phyloP scores from a whole-genome alignment of 495 filamentous ascomycete species.

The Diplogelasinospora grovesii region DNA sequence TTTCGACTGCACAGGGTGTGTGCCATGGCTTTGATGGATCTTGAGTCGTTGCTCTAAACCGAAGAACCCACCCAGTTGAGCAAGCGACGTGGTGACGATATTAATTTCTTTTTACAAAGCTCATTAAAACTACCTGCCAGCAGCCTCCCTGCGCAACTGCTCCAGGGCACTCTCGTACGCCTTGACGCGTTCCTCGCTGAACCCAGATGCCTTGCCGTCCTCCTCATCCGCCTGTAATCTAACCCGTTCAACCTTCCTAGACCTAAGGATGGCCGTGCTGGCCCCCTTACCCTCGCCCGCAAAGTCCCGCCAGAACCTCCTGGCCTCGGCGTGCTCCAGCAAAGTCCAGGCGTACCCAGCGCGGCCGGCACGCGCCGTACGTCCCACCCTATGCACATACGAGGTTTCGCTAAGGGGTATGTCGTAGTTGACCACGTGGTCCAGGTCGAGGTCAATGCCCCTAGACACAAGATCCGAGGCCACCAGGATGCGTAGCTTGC shows the following conservation, averaged over 20 bases:
- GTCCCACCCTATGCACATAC: conserved; percentile 89
- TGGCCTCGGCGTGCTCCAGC: conserved; percentile 65
- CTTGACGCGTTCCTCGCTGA: conserved; percentile 45
- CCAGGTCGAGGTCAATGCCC: conserved; percentile 80
- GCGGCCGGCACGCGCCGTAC: conserved; percentile 79
- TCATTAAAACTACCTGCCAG: no score
- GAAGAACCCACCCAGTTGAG: no score
- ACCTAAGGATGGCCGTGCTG: conserved; percentile 15
- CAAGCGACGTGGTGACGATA: no score
- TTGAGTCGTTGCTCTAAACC: no score
- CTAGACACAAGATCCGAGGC: conserved; percentile 89
- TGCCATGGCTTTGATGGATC: no score
- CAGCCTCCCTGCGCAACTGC: conserved; percentile 42
- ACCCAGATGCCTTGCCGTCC: conserved; percentile 34
- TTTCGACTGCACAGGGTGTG: no score
- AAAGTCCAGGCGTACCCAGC: conserved; percentile 77
- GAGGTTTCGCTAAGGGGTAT: conserved; percentile 69
- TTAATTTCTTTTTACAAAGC: no score
- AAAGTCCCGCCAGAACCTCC: conserved; percentile 83
- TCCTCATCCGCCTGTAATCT: conserved; percentile 11
- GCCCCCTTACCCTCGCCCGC: conserved; percentile 37
- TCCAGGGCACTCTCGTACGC: conserved; percentile 56
- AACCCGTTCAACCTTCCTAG: conserved; percentile 21
- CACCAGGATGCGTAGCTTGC: conserved; percentile 65
- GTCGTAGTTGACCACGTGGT: conserved; percentile 92